phyloP scores from a whole-genome alignment of 2,329 filamentous ascomycete species.

The Lecanoromycetidae sp. region DNA sequence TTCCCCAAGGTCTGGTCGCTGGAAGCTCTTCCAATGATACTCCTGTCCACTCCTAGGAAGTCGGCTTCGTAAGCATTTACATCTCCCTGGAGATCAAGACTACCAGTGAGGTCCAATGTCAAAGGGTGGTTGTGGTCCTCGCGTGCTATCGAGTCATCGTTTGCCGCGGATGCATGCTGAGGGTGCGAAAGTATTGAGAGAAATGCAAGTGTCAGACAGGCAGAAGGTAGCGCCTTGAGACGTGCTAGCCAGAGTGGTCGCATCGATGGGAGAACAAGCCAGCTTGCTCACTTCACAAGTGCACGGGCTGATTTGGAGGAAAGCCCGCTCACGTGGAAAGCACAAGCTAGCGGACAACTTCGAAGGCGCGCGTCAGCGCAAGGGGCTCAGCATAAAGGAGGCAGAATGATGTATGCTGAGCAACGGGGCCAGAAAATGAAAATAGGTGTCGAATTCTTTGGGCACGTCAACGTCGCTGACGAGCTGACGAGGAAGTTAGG shows the following conservation, averaged over 20 bases:
- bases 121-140: conserved; percentile 38
- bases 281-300: conserved; percentile 5
- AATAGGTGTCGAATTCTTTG: too few species aligned
- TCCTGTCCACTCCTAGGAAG: conserved; percentile 49
- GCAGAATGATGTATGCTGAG: too few species aligned
- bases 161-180: conserved; percentile 49
- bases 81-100: neutral
- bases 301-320: neutral
- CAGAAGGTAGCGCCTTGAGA: conserved; percentile 43
- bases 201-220: conserved; percentile 50
- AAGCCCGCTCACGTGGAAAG: neutral
- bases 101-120: conserved; percentile 26
- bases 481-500: too few species aligned
- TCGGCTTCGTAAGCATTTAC: conserved; percentile 31
- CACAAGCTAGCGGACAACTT: neutral
- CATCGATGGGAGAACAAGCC: conserved; percentile 11
- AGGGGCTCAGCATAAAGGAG: too few species aligned
- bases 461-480: too few species aligned
- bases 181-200: conserved; percentile 29
- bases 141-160: conserved; percentile 35
- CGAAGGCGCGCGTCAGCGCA: neutral
- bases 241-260: neutral
- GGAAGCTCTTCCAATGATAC: conserved; percentile 48
- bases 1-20: conserved; percentile 45
- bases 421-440: too few species aligned